Evolutionary conservation across 2,329 filamentous ascomycete genomes (phyloP).

Genomic region (Alternaria hordeiaustralica): DNA sequence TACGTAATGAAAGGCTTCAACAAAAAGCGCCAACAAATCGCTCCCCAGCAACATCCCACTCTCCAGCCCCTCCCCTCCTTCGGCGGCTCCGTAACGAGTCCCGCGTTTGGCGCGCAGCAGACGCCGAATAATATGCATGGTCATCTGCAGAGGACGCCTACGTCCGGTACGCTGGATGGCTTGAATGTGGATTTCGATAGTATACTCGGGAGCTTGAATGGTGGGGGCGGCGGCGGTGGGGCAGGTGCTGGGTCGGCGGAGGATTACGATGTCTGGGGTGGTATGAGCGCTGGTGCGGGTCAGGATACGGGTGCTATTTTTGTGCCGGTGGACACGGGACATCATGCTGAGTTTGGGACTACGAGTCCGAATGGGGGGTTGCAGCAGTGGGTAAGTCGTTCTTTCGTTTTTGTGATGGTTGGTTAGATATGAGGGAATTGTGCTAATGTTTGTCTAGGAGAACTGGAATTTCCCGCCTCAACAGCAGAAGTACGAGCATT

Average conservation of each 20-base stretch:
- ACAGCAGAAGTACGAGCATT: constrained; percentile 29
- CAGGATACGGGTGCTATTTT: constrained; percentile 44
- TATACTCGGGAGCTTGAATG: constrained; percentile 36
- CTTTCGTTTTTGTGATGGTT: not conserved
- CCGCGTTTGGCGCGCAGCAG: constrained; percentile 13
- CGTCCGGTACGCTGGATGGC: constrained; percentile 26
- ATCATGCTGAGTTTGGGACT: constrained; percentile 24
- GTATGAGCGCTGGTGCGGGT: constrained; percentile 25
- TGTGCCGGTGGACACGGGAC: constrained; percentile 40
- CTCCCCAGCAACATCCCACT: constrained; percentile 38
- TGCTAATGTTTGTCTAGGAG: constrained; percentile 22
- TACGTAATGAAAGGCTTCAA: constrained; percentile 49
- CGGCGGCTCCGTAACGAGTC: constrained; percentile 12
- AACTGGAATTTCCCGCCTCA: constrained; percentile 37
- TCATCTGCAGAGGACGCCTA: constrained; percentile 33
- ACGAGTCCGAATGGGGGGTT: constrained; percentile 36
- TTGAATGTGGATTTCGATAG: constrained; percentile 44
- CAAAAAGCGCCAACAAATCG: constrained; percentile 30
- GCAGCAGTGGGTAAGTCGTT: constrained; percentile 41
- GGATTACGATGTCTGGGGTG: constrained; percentile 37
- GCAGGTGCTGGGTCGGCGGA: constrained; percentile 12
- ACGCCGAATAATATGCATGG: constrained; percentile 18
- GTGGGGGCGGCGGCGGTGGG: constrained; percentile 15
- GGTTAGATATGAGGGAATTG: not conserved
- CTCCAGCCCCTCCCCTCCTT: constrained; percentile 31